A percentile compares a stretch with the other conserved stretches of the same genome.
These are phyloP conservation scores for Cryptomeria japonica DNA, from an alignment of 75 land plant species.

Conservation along the genomic window DNA sequence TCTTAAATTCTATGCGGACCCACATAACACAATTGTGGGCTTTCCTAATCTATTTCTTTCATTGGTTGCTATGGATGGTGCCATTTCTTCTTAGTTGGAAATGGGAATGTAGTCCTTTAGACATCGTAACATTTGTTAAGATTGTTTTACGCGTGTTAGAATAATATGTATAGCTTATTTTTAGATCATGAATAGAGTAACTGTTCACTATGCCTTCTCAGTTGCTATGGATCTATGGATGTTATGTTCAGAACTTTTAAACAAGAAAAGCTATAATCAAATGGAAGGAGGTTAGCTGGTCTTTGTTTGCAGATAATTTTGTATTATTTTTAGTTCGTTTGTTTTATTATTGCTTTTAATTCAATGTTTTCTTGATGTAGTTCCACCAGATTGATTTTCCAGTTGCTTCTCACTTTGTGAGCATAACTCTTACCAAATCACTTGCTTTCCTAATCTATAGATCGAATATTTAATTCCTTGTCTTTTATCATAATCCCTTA, in stretches of 20 bases:
- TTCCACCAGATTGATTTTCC: not conserved
- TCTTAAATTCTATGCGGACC: not conserved
- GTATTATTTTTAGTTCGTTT: too few relatives aligned
- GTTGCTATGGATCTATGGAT: not conserved
- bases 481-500: not conserved
- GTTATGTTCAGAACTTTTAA: not conserved
- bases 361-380: not conserved
- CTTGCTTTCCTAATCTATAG: not conserved
- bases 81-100: not conserved
- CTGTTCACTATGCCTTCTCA: too few relatives aligned
- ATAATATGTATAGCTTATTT: too few relatives aligned
- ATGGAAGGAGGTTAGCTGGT: not conserved
- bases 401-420: not conserved
- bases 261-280: not conserved
- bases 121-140: not conserved
- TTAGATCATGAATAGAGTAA: not conserved
- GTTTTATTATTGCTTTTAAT: not conserved
- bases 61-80: not conserved
- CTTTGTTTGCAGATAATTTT: not conserved
- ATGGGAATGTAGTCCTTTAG: not conserved
- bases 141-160: too few relatives aligned
- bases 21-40: not conserved
- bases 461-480: not conserved
- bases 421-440: not conserved
- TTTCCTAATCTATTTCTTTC: not conserved